phyloP scores from a whole-genome alignment of 2,329 filamentous ascomycete species.

The Fusarium abutilonis region DNA sequence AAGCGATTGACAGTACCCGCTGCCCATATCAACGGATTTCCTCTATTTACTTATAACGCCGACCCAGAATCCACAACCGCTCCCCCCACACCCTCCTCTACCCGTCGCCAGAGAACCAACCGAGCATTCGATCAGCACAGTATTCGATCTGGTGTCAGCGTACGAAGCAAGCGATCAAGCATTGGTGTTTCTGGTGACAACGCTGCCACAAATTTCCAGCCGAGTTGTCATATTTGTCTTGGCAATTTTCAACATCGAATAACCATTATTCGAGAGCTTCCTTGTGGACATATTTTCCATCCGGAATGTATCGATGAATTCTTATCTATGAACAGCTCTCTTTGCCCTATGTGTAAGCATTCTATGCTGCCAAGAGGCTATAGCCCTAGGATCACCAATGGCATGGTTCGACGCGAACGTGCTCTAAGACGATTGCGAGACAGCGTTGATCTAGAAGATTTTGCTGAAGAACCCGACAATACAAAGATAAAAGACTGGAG shows the following conservation, averaged over 20 bases:
- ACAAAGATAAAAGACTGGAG: slow-evolving; percentile 51
- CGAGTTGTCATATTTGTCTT: slow-evolving; percentile 89
- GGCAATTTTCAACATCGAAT: slow-evolving; percentile 77
- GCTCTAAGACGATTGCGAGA: slow-evolving; percentile 70
- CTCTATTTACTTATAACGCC: slow-evolving; percentile 79
- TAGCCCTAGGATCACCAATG: slow-evolving; percentile 79
- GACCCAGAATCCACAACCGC: slow-evolving; percentile 56
- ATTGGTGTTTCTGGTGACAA: slow-evolving; percentile 50
- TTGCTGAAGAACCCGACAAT: slow-evolving; percentile 48
- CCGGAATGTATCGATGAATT: slow-evolving; percentile 91
- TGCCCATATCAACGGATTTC: slow-evolving; percentile 76
- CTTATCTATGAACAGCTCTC: slow-evolving; percentile 78
- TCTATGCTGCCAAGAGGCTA: slow-evolving; percentile 77
- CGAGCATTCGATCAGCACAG: slow-evolving; percentile 47
- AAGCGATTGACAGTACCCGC: slow-evolving; percentile 81
- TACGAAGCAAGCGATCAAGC: slow-evolving; percentile 54
- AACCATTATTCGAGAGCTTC: slow-evolving; percentile 82
- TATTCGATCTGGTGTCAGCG: slow-evolving; percentile 44
- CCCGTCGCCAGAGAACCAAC: slow-evolving; percentile 46
- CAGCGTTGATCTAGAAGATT: slow-evolving; percentile 57
- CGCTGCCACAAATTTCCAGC: slow-evolving; percentile 72
- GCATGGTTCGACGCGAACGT: slow-evolving; percentile 85
- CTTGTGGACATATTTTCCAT: slow-evolving; percentile 94
- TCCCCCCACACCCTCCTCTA: slow-evolving; percentile 52
- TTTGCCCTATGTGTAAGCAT: slow-evolving; percentile 92